Evolutionary conservation across 169 alveolate species (phyloP).

Genomic region (Plasmodium gonderi): DNA sequence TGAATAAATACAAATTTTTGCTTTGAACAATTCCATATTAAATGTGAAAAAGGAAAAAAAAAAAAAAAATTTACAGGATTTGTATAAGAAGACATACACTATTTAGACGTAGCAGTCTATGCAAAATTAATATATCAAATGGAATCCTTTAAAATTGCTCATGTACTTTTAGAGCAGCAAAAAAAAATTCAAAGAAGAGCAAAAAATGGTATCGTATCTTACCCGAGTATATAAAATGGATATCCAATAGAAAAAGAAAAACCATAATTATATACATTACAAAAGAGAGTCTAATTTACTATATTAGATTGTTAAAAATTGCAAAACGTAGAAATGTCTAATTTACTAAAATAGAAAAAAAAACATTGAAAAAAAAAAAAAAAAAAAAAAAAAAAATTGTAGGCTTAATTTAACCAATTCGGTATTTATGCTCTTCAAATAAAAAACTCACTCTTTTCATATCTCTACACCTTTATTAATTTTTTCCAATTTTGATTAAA

Average conservation of each 20-base stretch:
- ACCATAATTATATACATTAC: too few species aligned
- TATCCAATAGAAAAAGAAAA: too few species aligned
- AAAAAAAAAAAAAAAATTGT: neutral
- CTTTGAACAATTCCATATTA: too few species aligned
- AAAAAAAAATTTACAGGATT: too few species aligned
- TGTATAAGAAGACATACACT: neutral
- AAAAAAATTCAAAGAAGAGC: neutral
- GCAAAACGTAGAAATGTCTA: too few species aligned
- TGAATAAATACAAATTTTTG: too few species aligned
- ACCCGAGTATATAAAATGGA: neutral
- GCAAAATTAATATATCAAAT: neutral
- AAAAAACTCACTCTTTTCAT: neutral
- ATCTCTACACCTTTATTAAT: neutral
- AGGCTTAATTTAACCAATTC: neutral
- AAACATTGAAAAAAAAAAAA: neutral
- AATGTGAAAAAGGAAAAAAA: too few species aligned
- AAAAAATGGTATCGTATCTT: neutral
- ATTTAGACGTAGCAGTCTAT: neutral
- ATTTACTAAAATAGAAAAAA: too few species aligned
- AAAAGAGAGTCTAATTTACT: too few species aligned
- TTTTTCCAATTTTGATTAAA: neutral
- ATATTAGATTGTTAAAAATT: too few species aligned
- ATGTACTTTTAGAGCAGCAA: neutral
- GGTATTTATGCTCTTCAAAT: neutral
- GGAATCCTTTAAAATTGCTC: neutral